Evolutionary conservation across 2,329 filamentous ascomycete genomes (phyloP), one percentile per base, ranked within the genome.

Genomic region (Fusarium gaditjirri): DNA sequence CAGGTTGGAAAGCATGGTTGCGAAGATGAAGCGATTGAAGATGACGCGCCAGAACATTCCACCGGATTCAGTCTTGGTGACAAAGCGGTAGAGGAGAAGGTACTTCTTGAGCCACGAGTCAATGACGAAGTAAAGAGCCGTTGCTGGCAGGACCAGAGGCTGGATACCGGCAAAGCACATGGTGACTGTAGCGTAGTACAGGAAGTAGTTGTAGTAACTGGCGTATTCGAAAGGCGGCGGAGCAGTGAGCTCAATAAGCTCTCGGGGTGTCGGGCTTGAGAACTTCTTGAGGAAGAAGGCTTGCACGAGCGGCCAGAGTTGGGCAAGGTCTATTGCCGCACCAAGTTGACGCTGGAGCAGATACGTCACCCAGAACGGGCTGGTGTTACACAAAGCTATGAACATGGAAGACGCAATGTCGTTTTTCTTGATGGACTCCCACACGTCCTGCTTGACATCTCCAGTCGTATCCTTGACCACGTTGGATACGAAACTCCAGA

Each of bases 201-300:
- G 86, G 82, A 98, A 98, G 81, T 97, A 98, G 81, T 98, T 98
- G 87, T 98, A 99, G 83, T 98, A 98, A 75, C 90, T 94, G 65
- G 96, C 94, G 78, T 98, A 98, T 75, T 98, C 95, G 80, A 99
- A 98, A 1, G 93, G 86, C 5, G 94, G 95, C 2, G 96, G 96
- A 7, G 96, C 96, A 2, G 95, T 97, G 78, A 96, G 89, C 80
- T 97, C 94, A 74, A 98, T 98, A 74, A 96, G 86, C 80, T 97
- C 92, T 74, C 96, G 89, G 9, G 96, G 96, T 5, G 96, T 98
- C 6, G 95, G 95, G 68, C 90, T 92, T 31, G 93, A 88, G 77
- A 98, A 96, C 61, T 92, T 95, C 79, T 94, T 92, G 69, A 92
- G 89, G 80, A 96, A 93, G 78, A 94, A 97, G 68, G 93, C 92